These are phyloP conservation scores for Fistulinella prunicolor DNA, from an alignment of 768 basidiomycete genomes.

Conservation along the genomic window DNA sequence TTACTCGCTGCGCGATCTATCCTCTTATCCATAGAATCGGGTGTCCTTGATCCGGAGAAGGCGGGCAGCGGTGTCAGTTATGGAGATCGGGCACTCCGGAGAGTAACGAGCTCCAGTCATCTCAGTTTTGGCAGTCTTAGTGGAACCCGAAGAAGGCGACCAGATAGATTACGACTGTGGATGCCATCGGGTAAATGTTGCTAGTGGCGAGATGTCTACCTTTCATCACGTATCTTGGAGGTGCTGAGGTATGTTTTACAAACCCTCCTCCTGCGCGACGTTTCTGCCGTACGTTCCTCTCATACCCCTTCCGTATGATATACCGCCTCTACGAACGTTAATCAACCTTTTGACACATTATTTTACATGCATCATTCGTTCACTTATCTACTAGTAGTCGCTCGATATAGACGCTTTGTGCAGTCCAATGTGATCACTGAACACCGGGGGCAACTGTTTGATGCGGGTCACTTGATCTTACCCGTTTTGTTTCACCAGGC, in stretches of 20 bases:
- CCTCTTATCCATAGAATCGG: slow-evolving; percentile 87
- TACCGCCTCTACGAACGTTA: slow-evolving; percentile 16
- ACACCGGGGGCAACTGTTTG: too few species aligned
- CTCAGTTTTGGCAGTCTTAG: slow-evolving; percentile 83
- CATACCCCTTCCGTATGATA: slow-evolving; percentile 28
- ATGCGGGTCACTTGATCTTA: neutral
- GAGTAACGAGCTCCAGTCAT: slow-evolving; percentile 89
- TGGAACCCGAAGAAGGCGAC: slow-evolving; percentile 54
- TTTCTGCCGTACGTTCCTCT: slow-evolving; percentile 1
- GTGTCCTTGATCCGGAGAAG: slow-evolving; percentile 87
- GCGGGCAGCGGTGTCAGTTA: slow-evolving; percentile 95
- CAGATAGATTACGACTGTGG: slow-evolving; percentile 64
- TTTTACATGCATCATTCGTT: slow-evolving; percentile 15
- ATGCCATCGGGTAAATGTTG: slow-evolving; percentile 66
- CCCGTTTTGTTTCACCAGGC: neutral
- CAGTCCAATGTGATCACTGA: slow-evolving; percentile 7
- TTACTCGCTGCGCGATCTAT: slow-evolving; percentile 83
- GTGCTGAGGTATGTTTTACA: slow-evolving; percentile 17
- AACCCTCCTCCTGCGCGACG: neutral
- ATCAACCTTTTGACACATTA: slow-evolving; percentile 9
- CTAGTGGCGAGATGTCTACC: slow-evolving; percentile 31
- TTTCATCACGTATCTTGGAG: neutral
- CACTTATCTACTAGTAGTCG: slow-evolving; percentile 19
- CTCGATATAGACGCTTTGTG: slow-evolving; percentile 19
- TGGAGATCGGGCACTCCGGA: slow-evolving; percentile 87